Base-by-base conservation (phyloP, 345 rosid genomes). In the Microthlaspi erraticum region DNA sequence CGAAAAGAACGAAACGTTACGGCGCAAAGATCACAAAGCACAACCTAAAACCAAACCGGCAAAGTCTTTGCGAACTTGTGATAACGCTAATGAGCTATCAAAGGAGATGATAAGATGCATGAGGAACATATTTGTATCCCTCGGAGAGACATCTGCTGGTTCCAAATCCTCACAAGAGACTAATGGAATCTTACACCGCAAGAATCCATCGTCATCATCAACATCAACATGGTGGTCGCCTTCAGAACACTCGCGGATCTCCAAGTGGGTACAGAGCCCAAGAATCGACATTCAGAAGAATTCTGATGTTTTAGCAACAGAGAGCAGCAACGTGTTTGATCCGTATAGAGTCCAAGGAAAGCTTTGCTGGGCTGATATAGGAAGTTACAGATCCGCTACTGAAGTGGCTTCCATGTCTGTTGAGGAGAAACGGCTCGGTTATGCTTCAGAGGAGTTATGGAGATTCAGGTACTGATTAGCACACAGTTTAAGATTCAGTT, bases 91-190 rank as follows among this genome's bases (percentile, higher is more conserved):
- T 52, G 68, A 71, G 60, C 80, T 77, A 36, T 77, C 96, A 1
- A 89, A 93, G 80, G 89, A 91, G 82, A 93, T 93, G 96, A 83
- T 91, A 41, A 74, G 83, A 80, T 93, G 96, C 83, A 93, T 93
- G 98, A 87, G 84, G 80, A 84, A 91, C 77, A 88, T 93, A 81
- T 93, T 83, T 74, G 82, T 88, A 63, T 93, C 87, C 53, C 90
- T 93, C 49, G 89, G 90, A 33, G 97, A 87, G 76, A 79, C 97
- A 69, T 84, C 89, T 23, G 68, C 82, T 37, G 84, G 84, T 50
- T 75, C 90, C 71, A 84, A 81, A 74, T 82, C 84, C 19, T 77
- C 64, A 34, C 67, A 57, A 42, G 68, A 77, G 43, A 76, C 16
- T 20, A 26, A 20, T n/a, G 5, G 36, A 56, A 56, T 64, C 60